Conservation (phyloP, 2,329 filamentous ascomycete genomes). For the Metarhizium humberi region DNA sequence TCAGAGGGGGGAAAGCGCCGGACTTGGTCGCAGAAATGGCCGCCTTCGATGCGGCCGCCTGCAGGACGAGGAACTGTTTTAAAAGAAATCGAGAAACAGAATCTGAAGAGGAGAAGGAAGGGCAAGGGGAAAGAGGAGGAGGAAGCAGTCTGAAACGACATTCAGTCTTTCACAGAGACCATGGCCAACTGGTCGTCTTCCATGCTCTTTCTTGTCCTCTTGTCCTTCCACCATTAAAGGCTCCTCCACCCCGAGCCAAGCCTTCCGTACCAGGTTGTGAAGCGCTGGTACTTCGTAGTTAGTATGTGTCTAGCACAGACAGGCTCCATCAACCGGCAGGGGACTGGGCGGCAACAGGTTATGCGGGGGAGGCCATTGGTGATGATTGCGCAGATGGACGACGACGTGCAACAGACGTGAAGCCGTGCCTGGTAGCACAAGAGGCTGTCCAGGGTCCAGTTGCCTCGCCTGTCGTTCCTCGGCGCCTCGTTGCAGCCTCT, state of each 20-base stretch:
- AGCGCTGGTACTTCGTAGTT: background rate
- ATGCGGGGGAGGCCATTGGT: background rate
- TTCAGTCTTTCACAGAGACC: background rate
- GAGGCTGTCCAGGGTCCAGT: background rate
- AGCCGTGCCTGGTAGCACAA: background rate
- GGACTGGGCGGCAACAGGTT: slow-evolving; percentile 5
- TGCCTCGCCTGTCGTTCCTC: background rate
- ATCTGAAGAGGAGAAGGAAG: too few species aligned
- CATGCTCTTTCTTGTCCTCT: background rate
- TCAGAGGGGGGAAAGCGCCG: background rate
- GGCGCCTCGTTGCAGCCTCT: slow-evolving; percentile 1
- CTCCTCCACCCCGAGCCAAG: background rate
- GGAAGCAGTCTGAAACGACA: background rate
- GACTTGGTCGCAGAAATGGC: slow-evolving; percentile 12
- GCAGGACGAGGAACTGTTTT: background rate
- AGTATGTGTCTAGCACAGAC: background rate
- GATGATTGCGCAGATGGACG: background rate
- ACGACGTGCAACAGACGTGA: background rate
- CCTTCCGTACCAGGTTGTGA: background rate
- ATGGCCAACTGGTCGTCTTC: background rate
- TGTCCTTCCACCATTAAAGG: background rate
- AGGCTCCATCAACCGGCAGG: slow-evolving; percentile 3
- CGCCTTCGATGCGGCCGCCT: slow-evolving; percentile 7
- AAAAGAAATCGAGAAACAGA: too few species aligned
- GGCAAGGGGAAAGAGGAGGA: background rate